Percentiles rank a stretch among this genome's conserved stretches.
Evolutionary conservation across 495 filamentous ascomycete species (phyloP).

Genomic region (Neurospora intermedia): DNA sequence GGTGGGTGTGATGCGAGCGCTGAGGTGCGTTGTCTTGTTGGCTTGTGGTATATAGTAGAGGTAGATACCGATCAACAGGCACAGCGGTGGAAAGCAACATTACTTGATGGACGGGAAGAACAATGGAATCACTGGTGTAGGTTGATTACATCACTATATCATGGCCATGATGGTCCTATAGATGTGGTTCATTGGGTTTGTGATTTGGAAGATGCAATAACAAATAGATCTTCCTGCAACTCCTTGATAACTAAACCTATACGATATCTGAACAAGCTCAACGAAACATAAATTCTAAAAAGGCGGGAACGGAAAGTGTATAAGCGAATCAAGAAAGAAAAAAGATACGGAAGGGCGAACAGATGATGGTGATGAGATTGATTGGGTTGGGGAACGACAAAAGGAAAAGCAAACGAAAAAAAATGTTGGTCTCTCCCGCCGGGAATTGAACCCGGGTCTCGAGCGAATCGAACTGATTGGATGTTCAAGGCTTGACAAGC

Average conservation of each 20-base stretch:
- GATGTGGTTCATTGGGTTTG: background rate
- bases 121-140: background rate
- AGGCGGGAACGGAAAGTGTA: no score
- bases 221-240: background rate
- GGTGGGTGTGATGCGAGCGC: background rate
- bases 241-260: conserved; percentile 10
- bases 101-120: background rate
- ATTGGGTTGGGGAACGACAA: no score
- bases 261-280: background rate
- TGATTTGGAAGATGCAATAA: background rate
- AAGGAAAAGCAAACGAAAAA: background rate
- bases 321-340: background rate
- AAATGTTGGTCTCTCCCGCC: background rate
- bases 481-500: background rate
- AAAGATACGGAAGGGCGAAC: conserved; percentile 13
- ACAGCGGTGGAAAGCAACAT: background rate
- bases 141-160: background rate
- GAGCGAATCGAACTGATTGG: no score
- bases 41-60: background rate
- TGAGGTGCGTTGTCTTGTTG: background rate
- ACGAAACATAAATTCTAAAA: background rate
- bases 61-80: background rate
- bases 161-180: background rate
- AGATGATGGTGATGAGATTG: background rate
- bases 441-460: background rate